Percentiles rank a stretch among this genome's conserved stretches.
Evolutionary conservation across 2,329 filamentous ascomycete genomes (phyloP).

Genomic region (Zymoseptoria brevis): DNA sequence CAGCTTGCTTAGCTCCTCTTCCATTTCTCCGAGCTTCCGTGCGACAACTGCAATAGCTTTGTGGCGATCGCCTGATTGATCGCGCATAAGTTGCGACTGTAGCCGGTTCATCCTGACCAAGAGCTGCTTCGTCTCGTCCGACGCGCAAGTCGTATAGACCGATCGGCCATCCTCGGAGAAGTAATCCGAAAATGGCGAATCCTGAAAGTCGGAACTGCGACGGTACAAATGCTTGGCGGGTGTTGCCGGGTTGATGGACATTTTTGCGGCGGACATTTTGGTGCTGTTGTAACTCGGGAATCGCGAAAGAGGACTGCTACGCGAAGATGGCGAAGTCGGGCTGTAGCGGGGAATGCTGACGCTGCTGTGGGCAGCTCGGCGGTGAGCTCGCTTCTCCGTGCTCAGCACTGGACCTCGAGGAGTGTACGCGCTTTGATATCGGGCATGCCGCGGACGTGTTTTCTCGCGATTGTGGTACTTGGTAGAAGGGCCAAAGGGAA

Average conservation of each 20-base stretch:
- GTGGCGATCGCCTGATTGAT: conserved; percentile 12
- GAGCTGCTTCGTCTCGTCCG: conserved; percentile 26
- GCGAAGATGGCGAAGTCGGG: conserved; percentile 11
- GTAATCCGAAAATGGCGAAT: conserved; percentile 36
- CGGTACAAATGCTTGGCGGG: conserved; percentile 18
- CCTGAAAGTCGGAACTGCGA: conserved; percentile 18
- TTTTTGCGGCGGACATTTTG: conserved; percentile 1
- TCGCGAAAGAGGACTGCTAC: conserved; percentile 13
- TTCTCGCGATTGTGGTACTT: conserved; percentile 23
- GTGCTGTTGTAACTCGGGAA: conserved; percentile 9
- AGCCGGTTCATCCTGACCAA: conserved; percentile 32
- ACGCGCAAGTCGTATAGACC: conserved; percentile 13
- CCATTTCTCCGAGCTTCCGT: conserved; percentile 27
- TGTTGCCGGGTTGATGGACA: conserved; percentile 16
- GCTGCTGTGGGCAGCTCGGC: conserved; percentile 17
- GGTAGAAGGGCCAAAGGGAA: conserved; percentile 27
- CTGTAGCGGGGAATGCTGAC: conserved; percentile 9
- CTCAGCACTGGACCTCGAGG: conserved; percentile 20
- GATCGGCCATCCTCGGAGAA: conserved; percentile 32
- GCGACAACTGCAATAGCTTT: conserved; percentile 19
- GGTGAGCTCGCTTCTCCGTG: conserved; percentile 25
- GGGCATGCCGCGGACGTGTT: conserved; percentile 11
- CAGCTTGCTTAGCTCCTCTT: conserved; percentile 24
- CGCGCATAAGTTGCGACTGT: conserved; percentile 30
- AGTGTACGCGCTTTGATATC: conserved; percentile 17